Evolutionary conservation across 2,329 filamentous ascomycete genomes (phyloP).

Genomic region (Penicillium aurantiogriseum): DNA sequence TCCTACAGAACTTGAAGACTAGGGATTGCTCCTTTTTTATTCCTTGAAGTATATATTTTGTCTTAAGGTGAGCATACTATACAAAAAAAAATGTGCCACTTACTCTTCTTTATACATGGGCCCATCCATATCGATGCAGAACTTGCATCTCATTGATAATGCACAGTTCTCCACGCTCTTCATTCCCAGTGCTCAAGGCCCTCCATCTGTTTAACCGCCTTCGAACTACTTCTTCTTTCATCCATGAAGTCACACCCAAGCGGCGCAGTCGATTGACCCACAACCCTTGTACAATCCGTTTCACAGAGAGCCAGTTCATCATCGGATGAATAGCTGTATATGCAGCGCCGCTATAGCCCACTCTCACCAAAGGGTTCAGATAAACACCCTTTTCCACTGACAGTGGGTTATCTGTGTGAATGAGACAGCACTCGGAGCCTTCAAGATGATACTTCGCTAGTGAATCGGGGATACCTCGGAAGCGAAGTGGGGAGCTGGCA

Average conservation of each 20-base stretch:
- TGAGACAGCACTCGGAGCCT: constrained; percentile 74
- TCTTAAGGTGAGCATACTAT: too few relatives aligned
- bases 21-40: neutral
- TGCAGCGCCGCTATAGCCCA: constrained; percentile 35
- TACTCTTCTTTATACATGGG: constrained; percentile 11
- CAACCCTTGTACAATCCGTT: constrained; percentile 52
- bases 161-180: constrained; percentile 18
- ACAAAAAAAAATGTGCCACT: neutral
- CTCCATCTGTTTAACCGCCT: constrained; percentile 41
- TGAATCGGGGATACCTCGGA: constrained; percentile 63
- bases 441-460: constrained; percentile 59
- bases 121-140: constrained; percentile 21
- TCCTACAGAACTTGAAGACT: neutral
- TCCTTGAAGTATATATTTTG: too few relatives aligned
- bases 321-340: constrained; percentile 26
- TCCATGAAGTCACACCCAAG: constrained; percentile 40
- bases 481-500: constrained; percentile 49
- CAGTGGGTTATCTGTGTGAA: constrained; percentile 41
- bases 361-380: constrained; percentile 42
- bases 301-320: constrained; percentile 49
- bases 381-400: constrained; percentile 34
- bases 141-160: constrained; percentile 28
- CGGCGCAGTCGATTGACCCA: constrained; percentile 60
- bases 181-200: constrained; percentile 5
- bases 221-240: constrained; percentile 30